Conservation (phyloP, 208 protist genomes). For the Phytomonas sp. region DNA sequence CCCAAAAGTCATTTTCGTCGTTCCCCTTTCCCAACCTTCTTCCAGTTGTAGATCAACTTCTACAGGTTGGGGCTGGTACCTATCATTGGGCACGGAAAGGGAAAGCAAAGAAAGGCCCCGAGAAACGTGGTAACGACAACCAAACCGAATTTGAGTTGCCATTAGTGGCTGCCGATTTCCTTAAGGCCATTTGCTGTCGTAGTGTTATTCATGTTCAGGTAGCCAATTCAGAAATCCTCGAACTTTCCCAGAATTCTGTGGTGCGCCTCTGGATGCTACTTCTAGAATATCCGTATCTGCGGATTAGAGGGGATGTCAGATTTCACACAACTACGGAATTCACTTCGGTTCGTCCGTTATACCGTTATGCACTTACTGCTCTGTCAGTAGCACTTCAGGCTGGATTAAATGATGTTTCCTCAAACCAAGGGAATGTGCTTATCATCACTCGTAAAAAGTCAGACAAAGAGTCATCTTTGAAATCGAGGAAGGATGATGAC, state of each 20-base stretch:
- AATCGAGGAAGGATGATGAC: neutral
- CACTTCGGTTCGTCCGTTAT: slow-evolving; percentile 28
- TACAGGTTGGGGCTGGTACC: neutral
- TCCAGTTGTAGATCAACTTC: slow-evolving; percentile 10
- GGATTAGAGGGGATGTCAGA: slow-evolving; percentile 21
- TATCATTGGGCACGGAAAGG: neutral
- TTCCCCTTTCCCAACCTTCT: slow-evolving; percentile 19
- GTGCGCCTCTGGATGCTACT: slow-evolving; percentile 42
- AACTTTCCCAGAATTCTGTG: slow-evolving; percentile 20
- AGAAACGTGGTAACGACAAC: neutral
- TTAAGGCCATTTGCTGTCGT: slow-evolving; percentile 52
- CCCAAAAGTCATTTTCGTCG: slow-evolving; percentile 14
- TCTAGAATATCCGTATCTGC: slow-evolving; percentile 56
- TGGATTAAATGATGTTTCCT: slow-evolving; percentile 14
- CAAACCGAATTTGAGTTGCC: neutral
- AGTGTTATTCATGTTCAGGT: neutral
- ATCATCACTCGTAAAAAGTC: slow-evolving; percentile 19
- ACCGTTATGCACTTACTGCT: slow-evolving; percentile 48
- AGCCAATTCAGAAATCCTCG: neutral
- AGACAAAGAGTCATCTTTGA: slow-evolving; percentile 9
- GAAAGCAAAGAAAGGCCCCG: neutral
- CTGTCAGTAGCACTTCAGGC: slow-evolving; percentile 45
- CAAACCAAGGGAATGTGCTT: slow-evolving; percentile 32
- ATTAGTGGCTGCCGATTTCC: slow-evolving; percentile 30
- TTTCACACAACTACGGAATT: neutral